Percentiles rank a stretch among this genome's conserved stretches.
Evolutionary conservation across 2,329 filamentous ascomycete genomes (phyloP).

Genomic region (Nemania diffusa): DNA sequence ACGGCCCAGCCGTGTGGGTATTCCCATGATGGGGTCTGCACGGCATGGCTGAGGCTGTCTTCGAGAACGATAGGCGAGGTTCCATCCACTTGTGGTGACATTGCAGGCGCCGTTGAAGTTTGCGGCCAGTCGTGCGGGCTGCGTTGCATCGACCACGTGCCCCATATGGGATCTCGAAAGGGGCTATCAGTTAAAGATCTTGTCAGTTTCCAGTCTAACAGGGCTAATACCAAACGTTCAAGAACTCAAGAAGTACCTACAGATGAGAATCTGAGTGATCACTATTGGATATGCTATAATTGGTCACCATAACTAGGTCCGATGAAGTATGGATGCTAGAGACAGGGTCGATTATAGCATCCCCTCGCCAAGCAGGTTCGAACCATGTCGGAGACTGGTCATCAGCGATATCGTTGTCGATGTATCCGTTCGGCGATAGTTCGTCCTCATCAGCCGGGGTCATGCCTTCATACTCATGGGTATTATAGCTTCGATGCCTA

Average conservation of each 20-base stretch:
- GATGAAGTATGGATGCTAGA: neutral
- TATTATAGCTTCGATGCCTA: neutral
- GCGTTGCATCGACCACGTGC: neutral
- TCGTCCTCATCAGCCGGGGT: neutral
- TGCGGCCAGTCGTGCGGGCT: neutral
- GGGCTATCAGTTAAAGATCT: neutral
- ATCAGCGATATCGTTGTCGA: neutral
- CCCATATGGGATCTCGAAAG: neutral
- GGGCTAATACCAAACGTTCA: neutral
- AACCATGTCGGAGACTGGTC: neutral
- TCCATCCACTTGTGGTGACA: neutral
- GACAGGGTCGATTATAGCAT: neutral
- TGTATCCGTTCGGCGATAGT: neutral
- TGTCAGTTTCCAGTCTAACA: constrained; percentile 20
- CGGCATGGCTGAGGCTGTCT: neutral
- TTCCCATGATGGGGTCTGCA: neutral
- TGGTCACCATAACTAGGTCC: neutral
- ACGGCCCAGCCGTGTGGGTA: neutral
- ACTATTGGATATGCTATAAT: neutral
- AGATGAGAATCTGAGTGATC: neutral
- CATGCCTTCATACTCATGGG: neutral
- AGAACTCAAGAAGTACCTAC: constrained; percentile 13
- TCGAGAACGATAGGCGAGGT: neutral
- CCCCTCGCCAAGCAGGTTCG: neutral
- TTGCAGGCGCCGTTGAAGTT: neutral